Base-by-base conservation (phyloP, 495 filamentous ascomycete genomes). In the Penicillium paradoxum region DNA sequence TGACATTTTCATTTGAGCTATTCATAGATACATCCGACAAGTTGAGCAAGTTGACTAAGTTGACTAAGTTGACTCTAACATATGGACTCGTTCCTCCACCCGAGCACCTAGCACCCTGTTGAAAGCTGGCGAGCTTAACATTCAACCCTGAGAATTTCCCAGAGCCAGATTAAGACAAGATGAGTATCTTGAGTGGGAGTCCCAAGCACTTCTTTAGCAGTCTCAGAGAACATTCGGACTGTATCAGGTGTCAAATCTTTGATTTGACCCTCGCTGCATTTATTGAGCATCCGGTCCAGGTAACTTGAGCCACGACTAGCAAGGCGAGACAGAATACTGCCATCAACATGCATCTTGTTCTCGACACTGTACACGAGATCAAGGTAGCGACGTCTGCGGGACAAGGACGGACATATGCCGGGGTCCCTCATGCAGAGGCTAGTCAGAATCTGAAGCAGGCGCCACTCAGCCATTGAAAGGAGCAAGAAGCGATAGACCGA, bases 371-470 rank as follows among this genome's bases (percentile, higher is more conserved):
- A 66, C 50, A 54, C 52, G 3, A 60, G 57, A 10, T 65, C 67
- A 17, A 54, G 56, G 25, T 58, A 60, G 22, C 59, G 60, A 24
- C 60, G 62, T 18, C 69, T 55, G 14, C 43, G 57, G 7, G 60
- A 54, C 11, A 57, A 58, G 45, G 73, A 74, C 0, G 74, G 72
- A 45, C 70, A 77, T 18, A 78, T 63, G 11, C 43, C 22, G 6
- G 65, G 45, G 41, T 76, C 68, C 19, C 65, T 66, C 41, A 64
- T 55, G 46, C 78, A 81, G 34, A 89, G 54, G 51, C 84, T 83
- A 49, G 87, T 81, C 21, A 90, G 58, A 51, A 85, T 79, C 40
- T 73, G 68, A 3, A 91, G 73, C 36, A 90, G 69, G n/a, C 71
- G 68, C 79, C 80, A 84, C 25, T 79, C 71, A 15, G 78, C 65